A percentile compares a stretch with the other conserved stretches of the same genome.
Evolutionary conservation across 768 basidiomycete genomes (phyloP).

Genomic region (Agrocybe pediades): DNA sequence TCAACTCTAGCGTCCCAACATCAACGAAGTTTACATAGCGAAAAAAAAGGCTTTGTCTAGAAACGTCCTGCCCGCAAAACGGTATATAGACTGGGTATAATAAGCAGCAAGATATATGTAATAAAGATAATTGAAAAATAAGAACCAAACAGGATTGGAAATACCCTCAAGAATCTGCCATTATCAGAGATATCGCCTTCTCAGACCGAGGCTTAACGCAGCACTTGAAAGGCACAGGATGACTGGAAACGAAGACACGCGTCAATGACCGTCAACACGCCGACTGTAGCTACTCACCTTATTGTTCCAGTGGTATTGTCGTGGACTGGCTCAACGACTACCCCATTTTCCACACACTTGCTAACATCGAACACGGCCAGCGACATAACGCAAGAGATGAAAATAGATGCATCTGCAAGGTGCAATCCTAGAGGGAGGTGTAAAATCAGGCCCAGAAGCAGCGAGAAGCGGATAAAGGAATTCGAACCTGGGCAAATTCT

Average conservation of each 20-base stretch:
- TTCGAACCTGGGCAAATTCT: slow-evolving; percentile 51
- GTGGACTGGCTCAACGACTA: slow-evolving; percentile 51
- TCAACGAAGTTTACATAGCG: not conserved
- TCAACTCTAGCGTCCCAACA: not conserved
- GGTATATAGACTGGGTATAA: slow-evolving; percentile 16
- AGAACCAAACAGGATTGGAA: slow-evolving; percentile 7
- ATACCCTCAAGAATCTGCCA: slow-evolving; percentile 37
- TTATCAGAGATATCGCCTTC: slow-evolving; percentile 54
- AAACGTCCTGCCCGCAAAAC: slow-evolving; percentile 7
- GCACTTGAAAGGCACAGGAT: slow-evolving; percentile 65
- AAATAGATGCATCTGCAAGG: slow-evolving; percentile 56
- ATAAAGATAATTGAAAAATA: slow-evolving; percentile 31
- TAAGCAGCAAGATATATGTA: slow-evolving; percentile 22
- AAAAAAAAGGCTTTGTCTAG: not conserved
- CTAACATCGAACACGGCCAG: slow-evolving; percentile 54
- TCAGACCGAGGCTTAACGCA: slow-evolving; percentile 61
- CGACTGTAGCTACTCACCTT: slow-evolving; percentile 40
- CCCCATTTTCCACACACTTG: slow-evolving; percentile 46
- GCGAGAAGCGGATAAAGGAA: slow-evolving; percentile 3
- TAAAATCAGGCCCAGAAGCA: not conserved
- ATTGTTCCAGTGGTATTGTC: slow-evolving; percentile 66
- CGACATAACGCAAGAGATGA: slow-evolving; percentile 52
- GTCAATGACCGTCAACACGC: not conserved
- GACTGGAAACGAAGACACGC: slow-evolving; percentile 31
- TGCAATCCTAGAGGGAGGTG: slow-evolving; percentile 39